Conservation (phyloP, 202 grass and related monocot species). For the Panicum hallii region DNA sequence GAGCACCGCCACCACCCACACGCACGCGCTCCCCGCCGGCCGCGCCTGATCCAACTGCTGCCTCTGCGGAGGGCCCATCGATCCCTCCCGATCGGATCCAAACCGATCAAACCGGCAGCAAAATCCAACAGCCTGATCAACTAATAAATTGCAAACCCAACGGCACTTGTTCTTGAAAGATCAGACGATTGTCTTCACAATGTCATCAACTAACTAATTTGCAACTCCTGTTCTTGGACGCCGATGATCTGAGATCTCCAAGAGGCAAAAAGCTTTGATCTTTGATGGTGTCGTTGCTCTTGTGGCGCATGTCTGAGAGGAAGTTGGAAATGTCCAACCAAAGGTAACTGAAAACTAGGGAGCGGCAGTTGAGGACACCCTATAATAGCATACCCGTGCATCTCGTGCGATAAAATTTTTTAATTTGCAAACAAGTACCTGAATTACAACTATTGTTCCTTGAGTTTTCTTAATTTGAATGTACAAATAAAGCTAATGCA, state of each 20-base stretch:
- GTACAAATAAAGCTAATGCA: background rate
- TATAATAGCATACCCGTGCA: conserved; percentile 35
- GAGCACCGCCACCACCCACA: conserved; percentile 48
- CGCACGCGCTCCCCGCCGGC: conserved; percentile 37
- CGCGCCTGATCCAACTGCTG: conserved; percentile 31
- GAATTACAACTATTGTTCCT: background rate
- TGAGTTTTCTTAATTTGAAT: conserved; percentile 10
- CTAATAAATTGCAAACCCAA: background rate
- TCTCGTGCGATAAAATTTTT: conserved; percentile 7
- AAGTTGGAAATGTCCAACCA: conserved; percentile 45
- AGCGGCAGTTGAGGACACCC: conserved; percentile 24
- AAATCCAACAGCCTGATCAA: background rate
- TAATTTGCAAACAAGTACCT: background rate
- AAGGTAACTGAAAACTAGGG: conserved; percentile 49
- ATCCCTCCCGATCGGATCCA: background rate
- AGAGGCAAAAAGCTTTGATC: conserved; percentile 34
- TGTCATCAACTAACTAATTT: background rate
- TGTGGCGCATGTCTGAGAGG: conserved; percentile 11
- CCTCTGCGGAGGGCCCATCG: conserved; percentile 30
- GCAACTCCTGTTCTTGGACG: background rate
- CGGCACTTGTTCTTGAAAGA: background rate
- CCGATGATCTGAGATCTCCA: background rate
- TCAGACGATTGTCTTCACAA: background rate
- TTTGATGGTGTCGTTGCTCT: conserved; percentile 32
- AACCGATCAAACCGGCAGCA: conserved; percentile 4